Conservation (phyloP, 1,139 yeast species). For the Kodamaea arcana region DNA sequence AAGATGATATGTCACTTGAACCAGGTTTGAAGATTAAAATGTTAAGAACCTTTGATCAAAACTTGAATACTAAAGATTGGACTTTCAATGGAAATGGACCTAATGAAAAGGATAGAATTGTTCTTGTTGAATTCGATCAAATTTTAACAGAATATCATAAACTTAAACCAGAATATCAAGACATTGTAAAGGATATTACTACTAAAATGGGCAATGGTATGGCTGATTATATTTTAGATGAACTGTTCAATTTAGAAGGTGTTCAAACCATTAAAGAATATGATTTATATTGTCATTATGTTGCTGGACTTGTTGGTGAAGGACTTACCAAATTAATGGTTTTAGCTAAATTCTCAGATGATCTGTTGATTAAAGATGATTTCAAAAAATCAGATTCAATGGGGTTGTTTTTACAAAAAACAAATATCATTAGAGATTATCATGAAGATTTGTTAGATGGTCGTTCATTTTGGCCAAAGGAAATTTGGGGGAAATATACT, state of each 20-base stretch:
- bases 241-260: conserved; percentile 74
- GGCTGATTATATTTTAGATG: conserved; percentile 89
- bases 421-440: conserved; percentile 93
- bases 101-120: conserved; percentile 76
- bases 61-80: conserved; percentile 68
- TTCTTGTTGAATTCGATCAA: conserved; percentile 63
- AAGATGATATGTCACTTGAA: conserved; percentile 90
- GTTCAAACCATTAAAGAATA: conserved; percentile 75
- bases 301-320: conserved; percentile 97
- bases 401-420: conserved; percentile 94
- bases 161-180: conserved; percentile 73
- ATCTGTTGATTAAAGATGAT: conserved; percentile 45
- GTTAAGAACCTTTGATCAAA: conserved; percentile 62
- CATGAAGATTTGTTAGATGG: conserved; percentile 91
- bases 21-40: conserved; percentile 70
- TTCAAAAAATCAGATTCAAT: conserved; percentile 69
- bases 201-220: conserved; percentile 92
- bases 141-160: conserved; percentile 69
- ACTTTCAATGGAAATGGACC: conserved; percentile 72
- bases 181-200: conserved; percentile 72
- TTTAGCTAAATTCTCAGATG: conserved; percentile 60
- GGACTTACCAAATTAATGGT: conserved; percentile 83
- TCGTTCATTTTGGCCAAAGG: conserved; percentile 94
- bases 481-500: conserved; percentile 83
- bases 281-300: conserved; percentile 91